These are phyloP conservation scores for Eucalyptus dawsonii DNA, from an alignment of 345 rosid genomes.

Conservation along the genomic window DNA sequence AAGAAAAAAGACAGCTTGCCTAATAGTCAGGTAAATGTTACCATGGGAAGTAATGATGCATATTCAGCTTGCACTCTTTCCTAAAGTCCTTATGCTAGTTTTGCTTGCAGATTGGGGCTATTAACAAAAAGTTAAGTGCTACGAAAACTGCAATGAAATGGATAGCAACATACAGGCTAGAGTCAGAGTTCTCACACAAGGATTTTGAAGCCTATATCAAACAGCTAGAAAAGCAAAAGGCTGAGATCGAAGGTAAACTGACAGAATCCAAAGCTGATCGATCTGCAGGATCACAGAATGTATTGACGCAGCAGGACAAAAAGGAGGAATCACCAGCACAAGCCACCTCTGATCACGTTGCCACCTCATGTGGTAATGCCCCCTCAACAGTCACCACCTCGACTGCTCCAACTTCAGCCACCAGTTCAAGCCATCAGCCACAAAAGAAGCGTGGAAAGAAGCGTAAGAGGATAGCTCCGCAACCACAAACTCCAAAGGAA, in stretches of 20 bases:
- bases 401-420: not conserved
- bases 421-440: not conserved
- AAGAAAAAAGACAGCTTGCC: not conserved
- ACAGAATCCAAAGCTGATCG: not conserved
- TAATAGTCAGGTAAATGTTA: not conserved
- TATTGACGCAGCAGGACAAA: not conserved
- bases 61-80: not conserved
- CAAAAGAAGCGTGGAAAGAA: not conserved
- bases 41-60: not conserved
- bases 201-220: not conserved
- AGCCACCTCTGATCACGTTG: not conserved
- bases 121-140: not conserved
- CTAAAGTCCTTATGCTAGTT: not conserved
- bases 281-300: not conserved
- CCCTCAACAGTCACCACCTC: not conserved
- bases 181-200: not conserved
- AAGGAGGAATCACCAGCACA: not conserved
- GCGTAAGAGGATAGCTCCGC: not conserved
- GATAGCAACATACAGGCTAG: slow-evolving; percentile 4
- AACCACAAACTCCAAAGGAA: not conserved
- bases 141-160: slow-evolving; percentile 1
- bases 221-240: not conserved
- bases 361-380: not conserved
- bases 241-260: not conserved
- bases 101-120: slow-evolving; percentile 6